Base-by-base conservation (phyloP, 768 basidiomycete genomes). In the Boletus patriciae region DNA sequence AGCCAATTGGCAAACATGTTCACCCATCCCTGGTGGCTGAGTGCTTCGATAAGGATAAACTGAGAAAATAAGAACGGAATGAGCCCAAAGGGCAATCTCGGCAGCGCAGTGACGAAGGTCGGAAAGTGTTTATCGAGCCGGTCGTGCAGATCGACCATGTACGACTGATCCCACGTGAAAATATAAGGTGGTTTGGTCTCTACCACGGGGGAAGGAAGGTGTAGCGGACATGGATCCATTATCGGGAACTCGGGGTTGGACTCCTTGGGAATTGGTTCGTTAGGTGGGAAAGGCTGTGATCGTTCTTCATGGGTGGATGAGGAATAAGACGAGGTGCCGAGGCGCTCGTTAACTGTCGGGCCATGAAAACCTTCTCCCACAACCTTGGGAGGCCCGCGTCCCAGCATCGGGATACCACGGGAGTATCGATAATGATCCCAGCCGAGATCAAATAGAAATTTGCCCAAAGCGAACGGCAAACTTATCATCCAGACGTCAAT, bases 11-110 rank as follows among this genome's bases (percentile, higher is more conserved):
- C 87, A 66, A 95, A 96, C 23, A 27, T 6, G 27, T 27, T 27
- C 27, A 27, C 27, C 27, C 27, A 27, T 27, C 27, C 27, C 27
- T 27, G 85, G 58, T 84, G 79, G 13, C 85, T 79, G 7, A 98
- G 80, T 0, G 81, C 90, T 67, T 95, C 90, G 57, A 96, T 93
- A 54, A 98, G 83, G 62, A 98, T 92, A 75, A 98, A 98, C 73
- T 95, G 93, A 1, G 88, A 87, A 67, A 98, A 94, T 1, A 94
- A 92, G 66, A 98, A 98, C 0, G 93, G 94, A n/a, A 97, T 76
- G 9, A 97, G 83, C n/a, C n/a, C n/a, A n/a, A 94, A 84, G 1
- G 94, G 95, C 1, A 95, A 78, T 23, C 87, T 82, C 0, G 83
- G 80, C 23, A 86, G 73, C 23, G 85, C 82, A 8, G 82, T 82